Evolutionary conservation across 2,329 filamentous ascomycete species (phyloP).

Genomic region (Nectriaceae sp.): DNA sequence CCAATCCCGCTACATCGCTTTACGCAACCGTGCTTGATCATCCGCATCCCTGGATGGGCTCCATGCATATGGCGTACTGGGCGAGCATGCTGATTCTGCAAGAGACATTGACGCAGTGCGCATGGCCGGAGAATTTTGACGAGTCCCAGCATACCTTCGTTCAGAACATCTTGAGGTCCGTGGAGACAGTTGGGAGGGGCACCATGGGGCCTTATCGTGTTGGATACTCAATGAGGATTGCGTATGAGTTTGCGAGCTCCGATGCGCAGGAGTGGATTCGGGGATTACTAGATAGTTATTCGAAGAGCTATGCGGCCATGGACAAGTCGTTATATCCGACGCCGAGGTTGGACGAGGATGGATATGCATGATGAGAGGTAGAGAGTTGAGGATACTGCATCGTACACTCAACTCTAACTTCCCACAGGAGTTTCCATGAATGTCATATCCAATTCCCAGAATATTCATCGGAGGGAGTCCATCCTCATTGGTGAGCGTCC

Average conservation of each 20-base stretch:
- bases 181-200: constrained; percentile 40
- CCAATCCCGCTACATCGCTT: constrained; percentile 32
- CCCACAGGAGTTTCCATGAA: too few relatives aligned
- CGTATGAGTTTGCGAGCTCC: constrained; percentile 39
- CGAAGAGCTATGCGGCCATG: constrained; percentile 36
- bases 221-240: constrained; percentile 39
- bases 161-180: constrained; percentile 36
- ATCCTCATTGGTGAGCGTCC: too few relatives aligned
- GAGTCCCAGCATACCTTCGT: constrained; percentile 30
- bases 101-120: constrained; percentile 37
- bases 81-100: constrained; percentile 43
- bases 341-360: constrained; percentile 22
- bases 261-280: constrained; percentile 38
- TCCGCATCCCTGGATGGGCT: constrained; percentile 34
- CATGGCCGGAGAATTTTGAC: constrained; percentile 24
- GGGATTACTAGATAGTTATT: constrained; percentile 31
- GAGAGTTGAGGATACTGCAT: too few relatives aligned
- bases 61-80: constrained; percentile 40
- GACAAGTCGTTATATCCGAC: constrained; percentile 30
- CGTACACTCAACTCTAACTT: too few relatives aligned
- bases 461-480: too few relatives aligned
- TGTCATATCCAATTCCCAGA: too few relatives aligned
- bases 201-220: constrained; percentile 42
- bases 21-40: constrained; percentile 36
- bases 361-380: constrained; percentile 14